Base-by-base conservation (phyloP, 2,329 filamentous ascomycete species). In the Nigrospora sphaerica region DNA sequence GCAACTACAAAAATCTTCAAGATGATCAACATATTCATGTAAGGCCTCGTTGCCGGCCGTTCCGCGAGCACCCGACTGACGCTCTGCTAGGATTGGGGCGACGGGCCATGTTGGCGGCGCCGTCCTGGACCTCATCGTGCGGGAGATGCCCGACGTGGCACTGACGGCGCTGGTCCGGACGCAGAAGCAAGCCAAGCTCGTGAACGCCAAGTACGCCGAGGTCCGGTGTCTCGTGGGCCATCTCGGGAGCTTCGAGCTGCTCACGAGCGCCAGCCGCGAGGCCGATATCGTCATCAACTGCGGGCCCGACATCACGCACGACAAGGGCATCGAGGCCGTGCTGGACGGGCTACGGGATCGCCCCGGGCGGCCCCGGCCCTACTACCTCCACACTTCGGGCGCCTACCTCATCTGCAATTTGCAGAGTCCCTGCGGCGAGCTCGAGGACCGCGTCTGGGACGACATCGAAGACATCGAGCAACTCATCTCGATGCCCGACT, bases 51-150 rank as follows among this genome's bases (percentile, higher is more conserved):
- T 33, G 32, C 14, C 32, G 23, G 10, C 23, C 2, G 23, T 18
- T n/a, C 11, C 32, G 4, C 6, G 31, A 16, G 12, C 13, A 7
- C n/a, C 10, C 13, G 16, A 7, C 14, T 17, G 6, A 33, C 31
- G 14, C 42, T 44, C 7, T 35, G 13, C 12, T 33, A 50, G 48
- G 11, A 34, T 65, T 14, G 48, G 48, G 37, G 48, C 19, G 13
- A 55, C 49, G 9, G 53, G 53, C 44, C 53, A 55, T 38, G 41
- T 55, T 12, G 53, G 53, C n/a, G 53, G 53, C 39, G 49, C 49
- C 5, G 41, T 55, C 12, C 48, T 55, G 18, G 48, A 55, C 35
- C 48, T 48, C 33, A 34, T 54, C 16, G 37, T 49, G 14, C 28
- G 47, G 38, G 43, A 49, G 32, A 32, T 48, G n/a, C 36, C 49